Evolutionary conservation across 495 filamentous ascomycete species (phyloP), one percentile per base, ranked within the genome.

Genomic region (Penicillium diatomitis): DNA sequence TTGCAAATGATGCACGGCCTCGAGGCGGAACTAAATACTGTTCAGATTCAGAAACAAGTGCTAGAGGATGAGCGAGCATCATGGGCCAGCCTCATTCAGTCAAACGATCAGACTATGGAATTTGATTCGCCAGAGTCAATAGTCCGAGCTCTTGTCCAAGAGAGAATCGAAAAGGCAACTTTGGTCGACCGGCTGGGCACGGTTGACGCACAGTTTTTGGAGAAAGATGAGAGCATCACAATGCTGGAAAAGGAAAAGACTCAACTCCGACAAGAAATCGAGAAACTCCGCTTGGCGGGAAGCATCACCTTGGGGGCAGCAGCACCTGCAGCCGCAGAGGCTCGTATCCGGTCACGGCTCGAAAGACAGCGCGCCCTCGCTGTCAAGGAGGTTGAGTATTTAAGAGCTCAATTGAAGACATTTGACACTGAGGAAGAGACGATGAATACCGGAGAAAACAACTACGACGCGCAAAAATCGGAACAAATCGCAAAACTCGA

Each of bases 61-160:
- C 68, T 97, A 3, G 90, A 97, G 61, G 89, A 97, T 55, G 92
- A 97, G 61, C 74, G 83, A 41, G 70, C 78, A 8, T 83, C 88
- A 5, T 99, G 92, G 92, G 80, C 85, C 1, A 86, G 87, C 10
- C 89, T 94, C 56, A 74, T 99, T 6, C 78, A 91, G 60, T 83
- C 74, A 38, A 79, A 85, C 53, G 75, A 74, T 2, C 69, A 69
- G 7, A 65, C 80, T 30, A 65, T 84, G 44, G 86, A 90, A 53
- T 92, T 95, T 50, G 82, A 89, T 37, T 87, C 87, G 0, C 91
- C 92, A 0, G 90, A 96, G 66, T 83, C 78, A n/a, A 73, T 99
- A 29, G 94, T 90, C 1, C 79, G 83, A 53, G 88, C 88, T 10
- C 72, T 96, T 34, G 70, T 94, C n/a, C 74, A 84, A 56, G 86